Evolutionary conservation across 179 eudicot species (phyloP).

Genomic region (Corrigiola litoralis): DNA sequence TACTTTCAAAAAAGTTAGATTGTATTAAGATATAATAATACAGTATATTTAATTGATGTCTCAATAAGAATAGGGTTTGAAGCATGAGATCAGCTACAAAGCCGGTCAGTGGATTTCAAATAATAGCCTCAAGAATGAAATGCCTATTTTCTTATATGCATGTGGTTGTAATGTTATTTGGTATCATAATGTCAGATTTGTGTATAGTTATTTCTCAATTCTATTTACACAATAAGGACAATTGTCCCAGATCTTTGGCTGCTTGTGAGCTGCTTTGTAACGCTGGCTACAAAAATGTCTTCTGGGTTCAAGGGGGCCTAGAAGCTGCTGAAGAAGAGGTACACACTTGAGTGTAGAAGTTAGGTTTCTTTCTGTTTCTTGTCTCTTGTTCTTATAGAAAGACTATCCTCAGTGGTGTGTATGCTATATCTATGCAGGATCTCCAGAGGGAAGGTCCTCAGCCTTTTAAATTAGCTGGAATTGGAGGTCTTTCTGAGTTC

Average conservation of each 20-base stretch:
- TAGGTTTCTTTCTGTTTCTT: neutral
- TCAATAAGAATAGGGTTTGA: too few species aligned
- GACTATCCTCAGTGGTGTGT: slow-evolving; percentile 1
- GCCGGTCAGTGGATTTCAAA: too few species aligned
- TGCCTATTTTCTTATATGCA: too few species aligned
- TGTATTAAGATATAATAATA: too few species aligned
- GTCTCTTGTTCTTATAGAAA: neutral
- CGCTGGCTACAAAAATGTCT: slow-evolving; percentile 79
- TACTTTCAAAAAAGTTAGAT: too few species aligned
- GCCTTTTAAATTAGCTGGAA: slow-evolving; percentile 89
- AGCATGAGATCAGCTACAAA: too few species aligned
- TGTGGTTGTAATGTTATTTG: too few species aligned
- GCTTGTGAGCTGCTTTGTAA: slow-evolving; percentile 85
- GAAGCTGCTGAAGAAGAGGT: slow-evolving; percentile 99
- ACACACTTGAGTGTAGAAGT: neutral
- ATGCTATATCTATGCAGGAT: slow-evolving; percentile 48
- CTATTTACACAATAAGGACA: neutral
- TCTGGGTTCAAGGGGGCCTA: slow-evolving; percentile 95
- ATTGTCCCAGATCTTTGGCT: slow-evolving; percentile 72
- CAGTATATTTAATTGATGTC: too few species aligned
- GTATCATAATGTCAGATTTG: neutral
- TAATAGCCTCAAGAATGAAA: too few species aligned
- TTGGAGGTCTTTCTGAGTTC: slow-evolving; percentile 92
- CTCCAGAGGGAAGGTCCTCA: slow-evolving; percentile 88
- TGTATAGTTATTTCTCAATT: neutral